A percentile compares a stretch with the other conserved stretches of the same genome.
phyloP scores from a whole-genome alignment of 495 filamentous ascomycete species.

The Penicillium pancosmium region DNA sequence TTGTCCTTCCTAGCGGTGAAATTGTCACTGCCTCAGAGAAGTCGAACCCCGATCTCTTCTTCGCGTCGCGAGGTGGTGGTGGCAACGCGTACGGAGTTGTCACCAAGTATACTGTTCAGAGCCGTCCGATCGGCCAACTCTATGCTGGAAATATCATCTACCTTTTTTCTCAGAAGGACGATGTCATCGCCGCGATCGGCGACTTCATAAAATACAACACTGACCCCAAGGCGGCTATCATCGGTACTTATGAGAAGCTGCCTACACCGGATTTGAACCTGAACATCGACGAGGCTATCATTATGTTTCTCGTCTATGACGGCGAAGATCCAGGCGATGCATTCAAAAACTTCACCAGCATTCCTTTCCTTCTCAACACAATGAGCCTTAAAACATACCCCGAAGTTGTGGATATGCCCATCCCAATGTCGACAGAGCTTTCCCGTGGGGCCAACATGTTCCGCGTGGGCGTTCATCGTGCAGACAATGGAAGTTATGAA shows the following conservation, averaged over 20 bases:
- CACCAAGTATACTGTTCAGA: slow-evolving; percentile 35
- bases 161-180: slow-evolving; percentile 26
- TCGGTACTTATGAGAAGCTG: slow-evolving; percentile 36
- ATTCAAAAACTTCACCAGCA: slow-evolving; percentile 34
- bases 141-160: slow-evolving; percentile 38
- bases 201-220: slow-evolving; percentile 38
- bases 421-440: slow-evolving; percentile 29
- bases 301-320: slow-evolving; percentile 44
- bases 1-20: slow-evolving; percentile 55
- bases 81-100: slow-evolving; percentile 54
- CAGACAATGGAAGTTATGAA: slow-evolving; percentile 26
- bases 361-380: slow-evolving; percentile 29
- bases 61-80: slow-evolving; percentile 55
- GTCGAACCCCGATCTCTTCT: slow-evolving; percentile 61
- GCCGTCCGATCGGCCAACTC: slow-evolving; percentile 28
- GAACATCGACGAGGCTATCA: slow-evolving; percentile 32
- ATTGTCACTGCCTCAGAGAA: slow-evolving; percentile 49
- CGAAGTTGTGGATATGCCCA: slow-evolving; percentile 37
- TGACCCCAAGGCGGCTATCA: slow-evolving; percentile 36
- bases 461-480: slow-evolving; percentile 36
- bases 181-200: slow-evolving; percentile 28
- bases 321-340: slow-evolving; percentile 34
- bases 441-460: slow-evolving; percentile 37
- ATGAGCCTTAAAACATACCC: slow-evolving; percentile 30
- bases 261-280: slow-evolving; percentile 26